Base-by-base conservation (phyloP, 768 basidiomycete genomes). In the Guyanaporus albipodus region DNA sequence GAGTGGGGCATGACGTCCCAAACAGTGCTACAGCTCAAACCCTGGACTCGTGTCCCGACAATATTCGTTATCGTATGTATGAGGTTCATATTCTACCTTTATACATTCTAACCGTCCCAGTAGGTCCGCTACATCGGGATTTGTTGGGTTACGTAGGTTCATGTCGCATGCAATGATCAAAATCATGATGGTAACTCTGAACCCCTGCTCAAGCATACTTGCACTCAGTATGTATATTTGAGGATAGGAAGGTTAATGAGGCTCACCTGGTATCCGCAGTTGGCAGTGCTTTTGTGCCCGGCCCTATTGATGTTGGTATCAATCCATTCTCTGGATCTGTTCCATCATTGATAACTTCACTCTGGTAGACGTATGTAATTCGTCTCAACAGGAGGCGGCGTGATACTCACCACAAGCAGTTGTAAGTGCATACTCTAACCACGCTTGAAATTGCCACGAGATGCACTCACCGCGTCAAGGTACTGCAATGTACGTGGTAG, bases 191-290 rank as follows among this genome's bases (percentile, higher is more conserved):
- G 7, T 7, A 28, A 28, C 7, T 4, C 27, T 28, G 27, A 15
- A 31, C 14, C n/a, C 19, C n/a, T 24, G 8, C 12, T 40, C 21
- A 28, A 55, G 54, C 3, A 6, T 22, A 17, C 22, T 17, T 11
- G 23, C 32, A 7, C 37, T 56, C 17, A 15, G 54, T 55, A 37
- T 4, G 44, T 55, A 37, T 4, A 41, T 52, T 38, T 22, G 28
- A 6, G 2, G 1, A 2, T 21, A 12, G 6, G 2, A 2, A 6
- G 10, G 11, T 32, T 15, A 15, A 24, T 42, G 18, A 3, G 6
- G n/a, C 37, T 46, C 8, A 58, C 28, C 31, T 12, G 7, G 2
- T n/a, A 5, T 4, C 34, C 12, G 6, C 17, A 57, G 56, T 31
- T 24, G 43, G 43, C 6, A 50, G 22, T 32, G 10, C 32, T 1